Conservation (phyloP, 1,139 yeast genomes). For the Candida buenavistaensis region DNA sequence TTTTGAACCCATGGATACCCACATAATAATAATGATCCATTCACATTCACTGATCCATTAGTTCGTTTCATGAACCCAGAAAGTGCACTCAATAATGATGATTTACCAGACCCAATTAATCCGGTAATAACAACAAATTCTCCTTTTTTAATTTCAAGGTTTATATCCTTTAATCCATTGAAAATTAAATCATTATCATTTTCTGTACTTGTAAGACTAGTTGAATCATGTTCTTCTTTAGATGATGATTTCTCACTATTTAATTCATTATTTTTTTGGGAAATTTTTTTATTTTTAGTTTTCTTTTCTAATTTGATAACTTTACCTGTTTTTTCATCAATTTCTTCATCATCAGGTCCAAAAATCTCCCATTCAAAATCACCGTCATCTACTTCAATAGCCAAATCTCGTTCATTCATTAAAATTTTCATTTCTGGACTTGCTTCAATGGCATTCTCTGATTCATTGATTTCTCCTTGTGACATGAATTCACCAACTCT, state of each 20-base stretch:
- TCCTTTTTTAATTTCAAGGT: constrained; percentile 34
- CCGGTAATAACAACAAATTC: constrained; percentile 75
- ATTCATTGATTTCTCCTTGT: constrained; percentile 23
- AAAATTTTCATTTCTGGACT: constrained; percentile 21
- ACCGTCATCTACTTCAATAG: constrained; percentile 52
- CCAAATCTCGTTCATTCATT: constrained; percentile 27
- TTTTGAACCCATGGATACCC: constrained; percentile 55
- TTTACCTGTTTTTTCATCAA: constrained; percentile 9
- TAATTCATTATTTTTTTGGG: constrained; percentile 5
- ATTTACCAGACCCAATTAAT: constrained; percentile 70
- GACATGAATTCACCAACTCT: constrained; percentile 58
- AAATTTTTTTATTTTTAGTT: constrained; percentile 13
- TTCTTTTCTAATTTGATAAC: constrained; percentile 10
- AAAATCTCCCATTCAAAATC: constrained; percentile 68
- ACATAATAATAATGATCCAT: constrained; percentile 44
- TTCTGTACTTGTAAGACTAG: constrained; percentile 3
- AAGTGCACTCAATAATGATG: constrained; percentile 57
- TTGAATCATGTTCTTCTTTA: constrained; percentile 8
- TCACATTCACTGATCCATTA: constrained; percentile 37
- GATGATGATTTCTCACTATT: constrained; percentile 9
- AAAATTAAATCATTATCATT: constrained; percentile 10
- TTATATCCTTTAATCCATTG: constrained; percentile 18
- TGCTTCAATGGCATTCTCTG: constrained; percentile 21
- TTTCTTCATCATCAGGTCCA: constrained; percentile 22
- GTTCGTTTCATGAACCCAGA: constrained; percentile 54